Conservation (phyloP, 306 rosid species). For the Fragaria vesca region DNA sequence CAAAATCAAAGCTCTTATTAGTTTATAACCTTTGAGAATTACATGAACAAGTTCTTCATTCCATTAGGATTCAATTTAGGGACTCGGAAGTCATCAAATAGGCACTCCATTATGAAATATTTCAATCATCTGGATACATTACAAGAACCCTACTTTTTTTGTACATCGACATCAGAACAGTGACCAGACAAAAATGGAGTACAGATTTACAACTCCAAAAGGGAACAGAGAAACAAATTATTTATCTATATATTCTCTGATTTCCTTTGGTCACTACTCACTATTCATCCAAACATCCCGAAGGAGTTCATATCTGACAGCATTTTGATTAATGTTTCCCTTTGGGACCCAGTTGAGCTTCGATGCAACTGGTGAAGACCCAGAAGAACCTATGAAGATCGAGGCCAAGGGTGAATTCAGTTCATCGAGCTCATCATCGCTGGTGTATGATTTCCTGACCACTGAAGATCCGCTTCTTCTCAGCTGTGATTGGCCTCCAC, state of each 20-base stretch:
- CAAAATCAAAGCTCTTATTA: background rate
- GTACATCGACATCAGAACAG: conserved; percentile 4
- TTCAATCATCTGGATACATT: conserved; percentile 20
- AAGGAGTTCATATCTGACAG: conserved; percentile 81
- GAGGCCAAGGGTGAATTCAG: conserved; percentile 72
- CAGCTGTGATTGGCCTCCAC: conserved; percentile 55
- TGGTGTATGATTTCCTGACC: conserved; percentile 77
- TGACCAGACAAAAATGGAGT: conserved; percentile 8
- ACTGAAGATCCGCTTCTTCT: conserved; percentile 81
- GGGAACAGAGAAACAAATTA: background rate
- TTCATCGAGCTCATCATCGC: conserved; percentile 96
- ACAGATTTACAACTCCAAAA: conserved; percentile 23
- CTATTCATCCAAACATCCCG: conserved; percentile 74
- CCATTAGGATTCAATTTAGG: background rate
- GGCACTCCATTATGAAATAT: background rate
- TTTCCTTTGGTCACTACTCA: background rate
- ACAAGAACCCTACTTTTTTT: background rate
- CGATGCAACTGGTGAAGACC: conserved; percentile 35
- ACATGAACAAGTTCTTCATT: background rate
- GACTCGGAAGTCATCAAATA: background rate
- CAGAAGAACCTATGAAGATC: conserved; percentile 40
- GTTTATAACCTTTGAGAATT: background rate
- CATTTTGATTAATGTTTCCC: conserved; percentile 39
- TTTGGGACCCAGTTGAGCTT: conserved; percentile 45
- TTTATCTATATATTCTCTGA: conserved; percentile 10